A percentile compares a stretch with the other conserved stretches of the same genome.
Conservation (phyloP, 1,139 yeast genomes). For the Blastobotrys proliferans region DNA sequence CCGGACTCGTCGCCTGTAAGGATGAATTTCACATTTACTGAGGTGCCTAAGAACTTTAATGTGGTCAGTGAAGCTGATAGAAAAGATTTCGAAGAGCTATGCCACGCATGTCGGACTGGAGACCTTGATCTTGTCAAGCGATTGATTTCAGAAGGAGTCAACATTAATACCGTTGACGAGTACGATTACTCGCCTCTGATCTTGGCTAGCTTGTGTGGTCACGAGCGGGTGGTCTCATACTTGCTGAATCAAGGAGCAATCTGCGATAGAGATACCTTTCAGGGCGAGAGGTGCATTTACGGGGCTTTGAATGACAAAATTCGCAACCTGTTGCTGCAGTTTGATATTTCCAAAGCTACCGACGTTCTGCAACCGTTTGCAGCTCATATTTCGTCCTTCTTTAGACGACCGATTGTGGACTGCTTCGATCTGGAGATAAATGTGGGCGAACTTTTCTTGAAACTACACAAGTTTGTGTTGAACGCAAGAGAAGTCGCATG, state of each 20-base stretch:
- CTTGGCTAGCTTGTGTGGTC: slow-evolving; percentile 73
- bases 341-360: slow-evolving; percentile 64
- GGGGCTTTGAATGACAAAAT: slow-evolving; percentile 72
- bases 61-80: no score
- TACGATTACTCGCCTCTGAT: slow-evolving; percentile 75
- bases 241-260: slow-evolving; percentile 65
- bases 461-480: slow-evolving; percentile 40
- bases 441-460: slow-evolving; percentile 7
- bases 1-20: no score
- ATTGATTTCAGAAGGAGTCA: slow-evolving; percentile 39
- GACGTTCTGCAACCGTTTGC: slow-evolving; percentile 74
- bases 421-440: slow-evolving; percentile 18
- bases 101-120: slow-evolving; percentile 65
- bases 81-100: slow-evolving; percentile 43
- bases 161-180: slow-evolving; percentile 59
- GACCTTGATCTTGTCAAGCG: slow-evolving; percentile 62
- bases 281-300: slow-evolving; percentile 75
- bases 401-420: slow-evolving; percentile 33
- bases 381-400: slow-evolving; percentile 55
- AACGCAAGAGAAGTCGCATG: slow-evolving; percentile 32
- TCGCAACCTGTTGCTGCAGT: slow-evolving; percentile 52
- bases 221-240: slow-evolving; percentile 54
- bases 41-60: neutral
- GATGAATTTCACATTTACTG: no score
- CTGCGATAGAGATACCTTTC: slow-evolving; percentile 74